Base-by-base conservation (phyloP, 2,329 filamentous ascomycete species). In the Pseudocercospora eumusae region DNA sequence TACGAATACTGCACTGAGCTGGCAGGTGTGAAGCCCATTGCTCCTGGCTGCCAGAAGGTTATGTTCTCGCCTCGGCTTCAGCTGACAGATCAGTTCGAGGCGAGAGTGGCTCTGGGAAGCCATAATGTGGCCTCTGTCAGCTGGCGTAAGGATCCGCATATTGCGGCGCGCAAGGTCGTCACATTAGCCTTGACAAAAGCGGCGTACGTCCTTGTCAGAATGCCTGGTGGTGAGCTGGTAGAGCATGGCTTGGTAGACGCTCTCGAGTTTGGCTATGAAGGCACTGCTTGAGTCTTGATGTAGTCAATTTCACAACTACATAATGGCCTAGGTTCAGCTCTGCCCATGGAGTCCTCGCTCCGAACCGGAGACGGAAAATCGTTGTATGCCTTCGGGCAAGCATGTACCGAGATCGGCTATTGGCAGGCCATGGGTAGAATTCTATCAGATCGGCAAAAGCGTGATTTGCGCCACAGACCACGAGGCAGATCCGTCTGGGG, bases 1-100 rank as follows among this genome's bases (percentile, higher is more conserved):
- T 79, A 79, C 56, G 78, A 79, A 60, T 79, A 73, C 42, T 75
- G 72, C 31, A 74, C 74, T 8, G 78, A 79, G 64, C 9, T 80
- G 33, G 65, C 78, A 61, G 72, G 56, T 62, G 68, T 28, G 69
- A 69, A 49, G 33, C 63, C 59, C 7, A 47, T 58, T 15, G 57
- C 56, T 1, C 50, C 68, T 5, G 74, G 73, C 0, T 62, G 62
- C 15, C 28, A 56, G 4, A 68, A 63, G 20, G 50, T 75, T 1
- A 31, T 67, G 3, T 75, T 75, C 57, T 67, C 69, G 62, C 74
- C 74, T 2, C 64, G 74, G 1, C 47, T 75, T 20, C 28, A 58
- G 1, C 53, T 76, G 21, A 70, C 66, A 25, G 13, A 54, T 45
- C 47, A 33, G 2, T 53, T 76, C 10, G 56, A 68, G 4, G 73